Conservation (phyloP, 2,329 filamentous ascomycete genomes). For the Verticillium alfalfae region DNA sequence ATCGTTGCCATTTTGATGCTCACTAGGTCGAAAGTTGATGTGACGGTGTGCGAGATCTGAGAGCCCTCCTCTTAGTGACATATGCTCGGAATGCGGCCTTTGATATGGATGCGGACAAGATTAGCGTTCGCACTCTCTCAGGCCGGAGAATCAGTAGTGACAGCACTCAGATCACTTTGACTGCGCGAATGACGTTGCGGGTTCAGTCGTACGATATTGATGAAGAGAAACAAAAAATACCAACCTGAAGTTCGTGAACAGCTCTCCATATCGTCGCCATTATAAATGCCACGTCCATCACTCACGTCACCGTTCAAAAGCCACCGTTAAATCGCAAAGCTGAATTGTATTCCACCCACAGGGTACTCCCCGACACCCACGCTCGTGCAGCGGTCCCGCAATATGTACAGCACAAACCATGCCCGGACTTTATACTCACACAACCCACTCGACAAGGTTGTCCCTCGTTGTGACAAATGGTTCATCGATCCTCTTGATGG, state of each 20-base stretch:
- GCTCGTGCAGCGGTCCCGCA: not conserved
- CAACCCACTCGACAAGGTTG: slow-evolving; percentile 73
- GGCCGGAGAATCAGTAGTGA: too few species aligned
- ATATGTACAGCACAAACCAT: not conserved
- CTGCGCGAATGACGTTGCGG: not conserved
- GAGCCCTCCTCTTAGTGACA: slow-evolving; percentile 18
- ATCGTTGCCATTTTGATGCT: slow-evolving; percentile 44
- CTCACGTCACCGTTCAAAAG: not conserved
- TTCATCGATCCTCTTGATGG: slow-evolving; percentile 90
- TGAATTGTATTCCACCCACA: not conserved
- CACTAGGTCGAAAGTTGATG: slow-evolving; percentile 31
- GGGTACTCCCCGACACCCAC: not conserved
- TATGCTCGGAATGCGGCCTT: too few species aligned
- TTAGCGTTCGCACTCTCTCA: too few species aligned
- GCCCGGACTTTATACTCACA: slow-evolving; percentile 28
- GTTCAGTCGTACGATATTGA: not conserved
- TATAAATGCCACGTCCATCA: not conserved
- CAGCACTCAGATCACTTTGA: too few species aligned
- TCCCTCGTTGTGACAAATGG: slow-evolving; percentile 77
- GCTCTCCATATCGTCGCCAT: not conserved
- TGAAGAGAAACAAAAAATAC: not conserved
- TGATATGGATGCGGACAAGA: too few species aligned
- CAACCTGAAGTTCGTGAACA: not conserved
- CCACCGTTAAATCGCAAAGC: not conserved
- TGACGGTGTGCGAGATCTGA: slow-evolving; percentile 24